Conservation (phyloP, 106 monocot species). For the Platanthera zijinensis region DNA sequence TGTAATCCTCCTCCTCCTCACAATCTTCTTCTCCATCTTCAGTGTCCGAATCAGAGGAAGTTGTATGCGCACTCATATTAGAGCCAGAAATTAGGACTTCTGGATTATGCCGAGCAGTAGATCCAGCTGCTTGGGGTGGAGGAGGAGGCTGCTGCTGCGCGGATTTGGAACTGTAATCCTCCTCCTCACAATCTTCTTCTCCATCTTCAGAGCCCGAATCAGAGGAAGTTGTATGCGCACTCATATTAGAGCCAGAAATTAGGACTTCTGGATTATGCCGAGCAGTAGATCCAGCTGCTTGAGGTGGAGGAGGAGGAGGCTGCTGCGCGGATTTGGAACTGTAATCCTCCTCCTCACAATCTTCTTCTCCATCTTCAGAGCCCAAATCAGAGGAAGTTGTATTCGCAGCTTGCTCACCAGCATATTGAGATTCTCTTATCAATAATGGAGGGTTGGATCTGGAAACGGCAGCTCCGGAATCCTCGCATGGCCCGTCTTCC, state of each 20-base stretch:
- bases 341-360: background rate
- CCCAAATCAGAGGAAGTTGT: background rate
- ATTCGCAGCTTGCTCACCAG: background rate
- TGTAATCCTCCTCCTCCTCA: background rate
- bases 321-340: background rate
- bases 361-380: background rate
- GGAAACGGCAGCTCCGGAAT: background rate
- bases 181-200: background rate
- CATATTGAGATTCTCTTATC: background rate
- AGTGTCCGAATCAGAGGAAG: background rate
- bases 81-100: background rate
- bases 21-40: background rate
- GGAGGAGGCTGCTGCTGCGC: background rate
- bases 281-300: background rate
- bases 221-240: background rate
- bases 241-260: background rate
- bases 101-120: background rate
- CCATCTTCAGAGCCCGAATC: background rate
- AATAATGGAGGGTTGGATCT: background rate
- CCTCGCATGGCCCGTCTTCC: background rate
- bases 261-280: background rate
- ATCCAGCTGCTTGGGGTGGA: background rate
- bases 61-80: too few species aligned
- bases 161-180: background rate
- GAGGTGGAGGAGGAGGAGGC: background rate